Percentiles rank a stretch among this genome's conserved stretches.
phyloP scores from a whole-genome alignment of 257 asterid species.

The Scutellaria barbata region DNA sequence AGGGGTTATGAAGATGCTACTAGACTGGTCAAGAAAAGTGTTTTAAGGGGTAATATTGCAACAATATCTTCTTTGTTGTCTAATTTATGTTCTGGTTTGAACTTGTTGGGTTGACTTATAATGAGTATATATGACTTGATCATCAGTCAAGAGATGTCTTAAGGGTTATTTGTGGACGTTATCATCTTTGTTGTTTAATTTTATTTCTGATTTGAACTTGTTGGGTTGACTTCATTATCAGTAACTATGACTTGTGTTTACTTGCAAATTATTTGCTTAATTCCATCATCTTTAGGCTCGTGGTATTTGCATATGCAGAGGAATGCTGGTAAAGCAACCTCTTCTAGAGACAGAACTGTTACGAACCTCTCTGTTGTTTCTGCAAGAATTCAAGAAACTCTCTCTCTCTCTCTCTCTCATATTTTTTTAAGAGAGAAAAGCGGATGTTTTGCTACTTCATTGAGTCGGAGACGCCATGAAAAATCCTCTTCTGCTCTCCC shows the following conservation, averaged over 20 bases:
- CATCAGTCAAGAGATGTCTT: too few species aligned
- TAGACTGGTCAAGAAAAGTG: too few species aligned
- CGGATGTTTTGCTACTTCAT: slow-evolving; percentile 39
- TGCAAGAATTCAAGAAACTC: too few species aligned
- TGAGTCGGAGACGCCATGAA: slow-evolving; percentile 29
- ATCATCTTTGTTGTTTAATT: slow-evolving; percentile 3
- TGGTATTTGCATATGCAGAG: slow-evolving; percentile 90
- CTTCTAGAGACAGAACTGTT: slow-evolving; percentile 88
- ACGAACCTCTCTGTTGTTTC: background rate
- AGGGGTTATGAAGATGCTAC: background rate
- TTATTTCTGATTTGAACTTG: slow-evolving; percentile 19
- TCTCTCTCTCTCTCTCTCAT: too few species aligned
- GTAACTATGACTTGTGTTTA: slow-evolving; percentile 1
- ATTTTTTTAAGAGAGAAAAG: too few species aligned
- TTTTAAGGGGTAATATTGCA: too few species aligned
- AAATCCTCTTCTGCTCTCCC: slow-evolving; percentile 42
- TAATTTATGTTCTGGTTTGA: too few species aligned
- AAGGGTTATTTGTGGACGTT: too few species aligned
- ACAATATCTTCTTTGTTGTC: too few species aligned
- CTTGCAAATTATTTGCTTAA: slow-evolving; percentile 1
- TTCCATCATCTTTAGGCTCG: slow-evolving; percentile 64
- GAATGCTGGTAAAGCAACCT: slow-evolving; percentile 81
- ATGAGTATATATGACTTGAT: too few species aligned
- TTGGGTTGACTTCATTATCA: slow-evolving; percentile 11
- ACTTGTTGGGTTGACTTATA: too few species aligned